Base-by-base conservation (phyloP, 306 rosid genomes). In the Lotus japonicus region DNA sequence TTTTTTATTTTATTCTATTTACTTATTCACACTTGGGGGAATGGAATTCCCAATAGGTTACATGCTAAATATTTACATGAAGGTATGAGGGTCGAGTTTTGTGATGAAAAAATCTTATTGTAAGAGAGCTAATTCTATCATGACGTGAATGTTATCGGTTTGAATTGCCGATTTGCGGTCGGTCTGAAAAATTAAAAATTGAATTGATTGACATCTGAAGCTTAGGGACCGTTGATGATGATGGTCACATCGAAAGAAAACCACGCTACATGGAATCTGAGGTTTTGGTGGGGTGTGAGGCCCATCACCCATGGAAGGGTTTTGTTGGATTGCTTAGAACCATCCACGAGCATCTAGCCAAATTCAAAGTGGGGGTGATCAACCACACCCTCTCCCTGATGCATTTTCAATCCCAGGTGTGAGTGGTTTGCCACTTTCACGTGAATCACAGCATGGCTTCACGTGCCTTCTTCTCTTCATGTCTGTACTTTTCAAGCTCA, bases 391-490 rank as follows among this genome's bases (percentile, higher is more conserved):
- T 13, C 33, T n/a, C 21, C 75, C 75, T 46, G 53, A 46, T 5
- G 71, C 0, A 33, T 19, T 12, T 31, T 58, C 57, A 51, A 14
- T 18, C 58, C n/a, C 28, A 7, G 58, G 19, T 17, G n/a, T 4
- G 16, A 11, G 28, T 9, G 38, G 35, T 21, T 15, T 64, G 67
- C 58, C 44, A 41, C 56, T 66, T 71, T 72, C 89, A 82, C 84
- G 87, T 82, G 92, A 58, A 49, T 0, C 2, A 61, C 84, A 57
- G 73, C n/a, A 26, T 52, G 7, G 0, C 0, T 79, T 82, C 92
- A 84, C 87, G 83, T 84, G 92, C 67, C 49, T 11, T 28, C 1
- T 43, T 53, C 35, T 65, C 21, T 28, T 49, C 54, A 42, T 84
- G 87, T 87, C 87, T 68, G 71, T 63, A 56, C 76, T 53, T 58